Conservation (phyloP, 2,329 filamentous ascomycete species). For the Botrytis fabae region DNA sequence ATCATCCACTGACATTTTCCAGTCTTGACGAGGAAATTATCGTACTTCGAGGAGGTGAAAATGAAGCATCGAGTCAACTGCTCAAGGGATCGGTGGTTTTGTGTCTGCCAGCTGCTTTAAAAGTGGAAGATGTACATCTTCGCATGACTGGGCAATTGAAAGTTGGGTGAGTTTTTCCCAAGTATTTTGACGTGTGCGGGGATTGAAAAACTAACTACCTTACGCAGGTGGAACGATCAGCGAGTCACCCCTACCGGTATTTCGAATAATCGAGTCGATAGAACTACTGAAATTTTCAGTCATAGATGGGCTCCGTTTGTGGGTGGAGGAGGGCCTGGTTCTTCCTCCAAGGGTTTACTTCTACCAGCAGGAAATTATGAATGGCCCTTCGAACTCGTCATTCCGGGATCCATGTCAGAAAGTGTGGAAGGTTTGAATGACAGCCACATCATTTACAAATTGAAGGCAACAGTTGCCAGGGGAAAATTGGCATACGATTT, state of each 20-base stretch:
- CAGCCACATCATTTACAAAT: constrained; percentile 83
- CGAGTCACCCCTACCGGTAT: constrained; percentile 58
- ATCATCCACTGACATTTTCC: constrained; percentile 25
- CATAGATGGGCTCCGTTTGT: constrained; percentile 71
- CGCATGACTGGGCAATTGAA: constrained; percentile 70
- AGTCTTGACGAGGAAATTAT: constrained; percentile 79
- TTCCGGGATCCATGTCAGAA: constrained; percentile 75
- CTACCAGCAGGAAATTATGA: constrained; percentile 77
- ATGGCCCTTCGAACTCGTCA: constrained; percentile 73
- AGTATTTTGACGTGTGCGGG: neutral
- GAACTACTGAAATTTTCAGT: constrained; percentile 60
- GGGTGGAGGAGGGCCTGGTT: constrained; percentile 49
- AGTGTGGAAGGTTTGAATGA: constrained; percentile 87
- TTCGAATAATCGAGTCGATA: constrained; percentile 60
- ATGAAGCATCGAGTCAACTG: constrained; percentile 74
- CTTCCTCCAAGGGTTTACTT: constrained; percentile 53
- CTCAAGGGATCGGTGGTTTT: constrained; percentile 73
- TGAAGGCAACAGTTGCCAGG: constrained; percentile 85
- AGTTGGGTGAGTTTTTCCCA: constrained; percentile 58
- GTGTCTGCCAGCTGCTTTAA: constrained; percentile 67
- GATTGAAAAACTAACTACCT: neutral
- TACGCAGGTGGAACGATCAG: constrained; percentile 52
- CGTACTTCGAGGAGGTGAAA: constrained; percentile 72
- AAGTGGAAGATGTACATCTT: constrained; percentile 71
- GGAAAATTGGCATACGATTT: constrained; percentile 89